phyloP scores from a whole-genome alignment of 148 eudicot species.

The Vaccinium corymbosum region DNA sequence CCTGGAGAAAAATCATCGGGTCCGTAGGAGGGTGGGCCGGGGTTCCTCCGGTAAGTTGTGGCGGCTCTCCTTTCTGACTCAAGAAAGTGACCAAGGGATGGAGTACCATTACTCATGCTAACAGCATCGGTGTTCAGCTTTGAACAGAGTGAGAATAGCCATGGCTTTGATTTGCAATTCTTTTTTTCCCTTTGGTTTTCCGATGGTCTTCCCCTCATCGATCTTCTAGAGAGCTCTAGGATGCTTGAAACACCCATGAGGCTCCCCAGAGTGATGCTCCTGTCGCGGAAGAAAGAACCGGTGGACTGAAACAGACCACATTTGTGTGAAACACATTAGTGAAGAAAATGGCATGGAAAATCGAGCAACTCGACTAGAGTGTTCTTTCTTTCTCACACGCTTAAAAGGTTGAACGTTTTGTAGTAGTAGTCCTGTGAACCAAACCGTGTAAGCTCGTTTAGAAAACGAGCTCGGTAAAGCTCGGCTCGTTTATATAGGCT shows the following conservation, averaged over 20 bases:
- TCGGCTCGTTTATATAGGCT: too few relatives aligned
- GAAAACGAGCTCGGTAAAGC: too few relatives aligned
- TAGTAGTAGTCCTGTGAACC: too few relatives aligned
- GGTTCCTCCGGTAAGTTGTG: constrained; percentile 23
- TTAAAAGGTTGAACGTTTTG: too few relatives aligned
- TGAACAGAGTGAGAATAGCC: constrained; percentile 55
- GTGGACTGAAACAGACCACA: constrained; percentile 40
- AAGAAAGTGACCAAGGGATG: constrained; percentile 45
- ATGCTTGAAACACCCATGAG: constrained; percentile 49
- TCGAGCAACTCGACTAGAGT: neutral
- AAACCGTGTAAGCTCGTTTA: too few relatives aligned
- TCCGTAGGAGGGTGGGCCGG: constrained; percentile 12
- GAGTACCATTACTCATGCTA: constrained; percentile 17
- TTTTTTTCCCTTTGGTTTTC: constrained; percentile 29
- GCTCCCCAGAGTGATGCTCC: constrained; percentile 56
- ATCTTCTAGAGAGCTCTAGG: constrained; percentile 46
- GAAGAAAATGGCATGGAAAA: neutral
- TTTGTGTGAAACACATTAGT: constrained; percentile 13
- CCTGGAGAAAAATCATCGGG: constrained; percentile 24
- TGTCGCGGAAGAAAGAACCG: constrained; percentile 53
- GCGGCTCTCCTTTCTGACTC: constrained; percentile 49
- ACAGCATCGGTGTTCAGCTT: constrained; percentile 41
- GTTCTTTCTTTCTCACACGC: too few relatives aligned
- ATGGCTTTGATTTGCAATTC: constrained; percentile 31
- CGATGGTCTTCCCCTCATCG: constrained; percentile 28